Base-by-base conservation (phyloP, 768 basidiomycete species). In the Myochromella boudieri region DNA sequence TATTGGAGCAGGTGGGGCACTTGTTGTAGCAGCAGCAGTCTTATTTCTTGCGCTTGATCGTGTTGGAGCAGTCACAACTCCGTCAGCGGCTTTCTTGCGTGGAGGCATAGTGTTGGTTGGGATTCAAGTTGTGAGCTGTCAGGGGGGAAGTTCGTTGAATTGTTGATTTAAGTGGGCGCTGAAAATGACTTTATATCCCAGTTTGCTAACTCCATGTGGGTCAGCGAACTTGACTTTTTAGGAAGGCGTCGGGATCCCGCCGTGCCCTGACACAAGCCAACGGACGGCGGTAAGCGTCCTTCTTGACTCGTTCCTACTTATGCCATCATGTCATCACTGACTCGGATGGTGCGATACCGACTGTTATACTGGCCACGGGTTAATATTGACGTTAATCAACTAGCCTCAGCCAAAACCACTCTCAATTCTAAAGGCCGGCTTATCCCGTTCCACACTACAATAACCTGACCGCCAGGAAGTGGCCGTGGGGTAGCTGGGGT, bases 71-170 rank as follows among this genome's bases (percentile, higher is more conserved):
- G 63, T 44, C 28, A 62, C 52, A 21, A 54, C 47, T 33, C 58
- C 65, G 47, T 62, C 54, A 42, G 63, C 53, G 29, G 67, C 56
- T 63, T 76, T 77, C 60, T 75, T 77, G 47, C 72, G 66, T 37
- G 77, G 73, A 49, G 74, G 70, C 74, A 76, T 77, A 45, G 46
- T 52, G 50, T 44, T 37, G 28, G 31, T 49, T 29, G 26, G 38
- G 12, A 42, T 40, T 41, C 36, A 44, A 32, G 43, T 40, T 36
- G 46, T 54, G 47, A 22, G 48, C 24, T 34, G 44, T 31, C 38
- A 34, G 49, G 38, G 44, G 15, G 37, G 39, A 42, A 47, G 32
- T 49, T 42, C 42, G 40, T 46, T 32, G 40, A 31, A 36, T 39
- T 48, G 39, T 42, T 53, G 52, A 44, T 39, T 43, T 40, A 20